A percentile compares a stretch with the other conserved stretches of the same genome.
Evolutionary conservation across 805 yeast genomes (phyloP).

Genomic region (Monosporozyma siamensis): DNA sequence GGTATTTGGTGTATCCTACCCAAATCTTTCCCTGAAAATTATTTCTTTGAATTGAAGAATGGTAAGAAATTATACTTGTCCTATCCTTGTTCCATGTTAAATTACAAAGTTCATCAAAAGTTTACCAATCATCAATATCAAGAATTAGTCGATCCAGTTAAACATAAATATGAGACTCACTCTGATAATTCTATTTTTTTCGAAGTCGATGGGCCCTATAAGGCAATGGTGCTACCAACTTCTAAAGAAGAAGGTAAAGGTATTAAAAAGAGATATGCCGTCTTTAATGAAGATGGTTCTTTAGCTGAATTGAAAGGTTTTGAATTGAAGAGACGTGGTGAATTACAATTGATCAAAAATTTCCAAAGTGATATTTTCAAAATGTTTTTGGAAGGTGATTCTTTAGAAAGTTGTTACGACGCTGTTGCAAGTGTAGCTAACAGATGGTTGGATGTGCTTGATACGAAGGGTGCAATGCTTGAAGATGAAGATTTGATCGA

Average conservation of each 20-base stretch:
- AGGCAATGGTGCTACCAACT: conserved; percentile 94
- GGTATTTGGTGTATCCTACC: conserved; percentile 99
- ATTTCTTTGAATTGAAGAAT: conserved; percentile 54
- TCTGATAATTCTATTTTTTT: conserved; percentile 93
- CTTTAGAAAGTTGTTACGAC: conserved; percentile 70
- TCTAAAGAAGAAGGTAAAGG: conserved; percentile 97
- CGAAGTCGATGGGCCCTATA: conserved; percentile 98
- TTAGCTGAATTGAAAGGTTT: conserved; percentile 94
- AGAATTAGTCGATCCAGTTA: conserved; percentile 62
- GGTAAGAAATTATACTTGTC: conserved; percentile 74
- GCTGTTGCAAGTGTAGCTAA: conserved; percentile 91
- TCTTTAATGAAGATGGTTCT: conserved; percentile 88
- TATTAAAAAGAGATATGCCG: conserved; percentile 92
- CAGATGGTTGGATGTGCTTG: conserved; percentile 91
- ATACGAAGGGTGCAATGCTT: conserved; percentile 72
- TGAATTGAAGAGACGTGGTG: conserved; percentile 95
- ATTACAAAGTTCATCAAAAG: conserved; percentile 79
- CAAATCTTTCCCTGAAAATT: conserved; percentile 85
- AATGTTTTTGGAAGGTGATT: conserved; percentile 75
- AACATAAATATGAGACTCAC: conserved; percentile 59
- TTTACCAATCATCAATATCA: conserved; percentile 95
- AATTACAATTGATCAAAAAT: conserved; percentile 81
- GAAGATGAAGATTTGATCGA: conserved; percentile 93
- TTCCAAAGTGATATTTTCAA: conserved; percentile 93
- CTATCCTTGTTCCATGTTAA: conserved; percentile 94